These are phyloP conservation scores for Rhamnella rubrinervis DNA, from an alignment of 331 rosid genomes.

Conservation along the genomic window DNA sequence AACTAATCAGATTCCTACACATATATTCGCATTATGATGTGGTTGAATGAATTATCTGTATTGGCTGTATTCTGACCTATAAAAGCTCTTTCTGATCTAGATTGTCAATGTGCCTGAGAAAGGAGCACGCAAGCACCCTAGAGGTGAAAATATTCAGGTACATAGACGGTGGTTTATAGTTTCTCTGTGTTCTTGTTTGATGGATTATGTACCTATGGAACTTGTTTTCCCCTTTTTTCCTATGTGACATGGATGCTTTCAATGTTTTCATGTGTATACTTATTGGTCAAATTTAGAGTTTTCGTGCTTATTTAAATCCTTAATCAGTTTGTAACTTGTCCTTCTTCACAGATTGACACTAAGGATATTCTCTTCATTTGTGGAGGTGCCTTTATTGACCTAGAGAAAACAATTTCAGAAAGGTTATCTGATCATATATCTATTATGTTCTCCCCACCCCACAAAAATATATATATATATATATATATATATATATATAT, in stretches of 20 bases:
- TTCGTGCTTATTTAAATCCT: background rate
- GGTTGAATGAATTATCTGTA: background rate
- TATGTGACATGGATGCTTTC: background rate
- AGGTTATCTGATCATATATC: slow-evolving; percentile 51
- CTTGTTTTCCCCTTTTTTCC: background rate
- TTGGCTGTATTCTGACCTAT: slow-evolving; percentile 22
- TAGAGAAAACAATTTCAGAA: slow-evolving; percentile 97
- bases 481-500: too few species aligned
- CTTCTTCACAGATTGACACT: slow-evolving; percentile 74
- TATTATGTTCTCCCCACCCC: background rate
- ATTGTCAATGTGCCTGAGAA: slow-evolving; percentile 97
- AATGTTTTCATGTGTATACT: background rate
- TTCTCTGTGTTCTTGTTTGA: background rate
- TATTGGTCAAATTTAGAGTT: background rate
- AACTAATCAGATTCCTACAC: background rate
- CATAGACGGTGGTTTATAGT: background rate
- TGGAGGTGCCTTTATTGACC: slow-evolving; percentile 95
- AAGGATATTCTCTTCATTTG: slow-evolving; percentile 97
- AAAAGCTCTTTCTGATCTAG: slow-evolving; percentile 44
- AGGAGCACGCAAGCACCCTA: slow-evolving; percentile 97
- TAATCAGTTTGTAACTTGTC: slow-evolving; percentile 12
- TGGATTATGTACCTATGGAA: background rate
- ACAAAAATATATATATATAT: too few species aligned
- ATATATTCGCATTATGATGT: slow-evolving; percentile 1
- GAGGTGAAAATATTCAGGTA: slow-evolving; percentile 98